phyloP scores from a whole-genome alignment of 2,329 filamentous ascomycete species.

The Stemphylium beticola region DNA sequence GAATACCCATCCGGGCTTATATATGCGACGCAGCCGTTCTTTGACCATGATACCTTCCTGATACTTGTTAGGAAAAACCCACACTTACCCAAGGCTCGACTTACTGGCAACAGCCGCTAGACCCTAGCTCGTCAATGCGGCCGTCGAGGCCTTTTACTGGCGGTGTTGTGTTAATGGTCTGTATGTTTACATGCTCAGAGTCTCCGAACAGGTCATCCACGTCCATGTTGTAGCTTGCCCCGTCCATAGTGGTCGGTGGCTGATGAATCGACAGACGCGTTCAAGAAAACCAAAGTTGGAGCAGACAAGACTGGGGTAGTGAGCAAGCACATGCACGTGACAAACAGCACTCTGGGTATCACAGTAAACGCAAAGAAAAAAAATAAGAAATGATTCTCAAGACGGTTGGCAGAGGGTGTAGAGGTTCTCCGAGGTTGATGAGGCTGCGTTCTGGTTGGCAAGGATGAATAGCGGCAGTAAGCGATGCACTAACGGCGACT shows the following conservation, averaged over 20 bases:
- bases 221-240: conserved; percentile 43
- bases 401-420: conserved; percentile 10
- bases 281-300: conserved; percentile 1
- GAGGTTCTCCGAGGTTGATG: conserved; percentile 16
- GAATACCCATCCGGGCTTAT: conserved; percentile 74
- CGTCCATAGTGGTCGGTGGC: conserved; percentile 59
- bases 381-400: neutral
- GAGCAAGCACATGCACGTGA: conserved; percentile 3
- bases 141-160: conserved; percentile 71
- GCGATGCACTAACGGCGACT: conserved; percentile 15
- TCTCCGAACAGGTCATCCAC: conserved; percentile 57
- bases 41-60: conserved; percentile 87
- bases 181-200: conserved; percentile 64
- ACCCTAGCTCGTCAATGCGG: conserved; percentile 77
- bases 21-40: conserved; percentile 81
- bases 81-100: conserved; percentile 41
- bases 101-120: conserved; percentile 82
- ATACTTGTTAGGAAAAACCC: conserved; percentile 2
- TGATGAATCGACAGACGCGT: neutral
- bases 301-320: neutral
- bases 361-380: conserved; percentile 17
- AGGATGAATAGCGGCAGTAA: conserved; percentile 14
- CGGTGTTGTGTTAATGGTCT: conserved; percentile 60
- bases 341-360: conserved; percentile 27
- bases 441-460: conserved; percentile 15